These are phyloP conservation scores for Sarcodon aspratus DNA, from an alignment of 768 basidiomycete species.

Conservation along the genomic window DNA sequence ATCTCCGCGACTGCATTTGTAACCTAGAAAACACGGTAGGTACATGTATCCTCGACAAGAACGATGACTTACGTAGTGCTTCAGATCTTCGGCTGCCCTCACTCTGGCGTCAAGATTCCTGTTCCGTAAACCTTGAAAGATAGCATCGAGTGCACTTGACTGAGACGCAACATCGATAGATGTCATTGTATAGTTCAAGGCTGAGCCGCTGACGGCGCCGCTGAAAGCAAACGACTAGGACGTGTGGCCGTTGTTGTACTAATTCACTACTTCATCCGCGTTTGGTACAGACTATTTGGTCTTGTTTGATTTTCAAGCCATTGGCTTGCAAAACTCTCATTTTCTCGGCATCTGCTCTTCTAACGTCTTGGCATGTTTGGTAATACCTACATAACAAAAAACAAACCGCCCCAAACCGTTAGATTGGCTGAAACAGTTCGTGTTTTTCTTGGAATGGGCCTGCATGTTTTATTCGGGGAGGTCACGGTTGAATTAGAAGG, in stretches of 20 bases:
- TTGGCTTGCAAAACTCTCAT: too few relatives aligned
- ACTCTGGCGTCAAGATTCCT: constrained; percentile 52
- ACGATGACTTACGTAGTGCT: constrained; percentile 51
- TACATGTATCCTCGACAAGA: neutral
- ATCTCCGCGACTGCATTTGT: constrained; percentile 65
- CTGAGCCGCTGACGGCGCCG: too few relatives aligned
- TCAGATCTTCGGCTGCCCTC: constrained; percentile 60
- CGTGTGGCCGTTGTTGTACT: too few relatives aligned
- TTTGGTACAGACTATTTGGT: neutral
- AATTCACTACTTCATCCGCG: neutral
- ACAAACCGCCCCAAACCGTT: too few relatives aligned
- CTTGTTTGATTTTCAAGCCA: neutral
- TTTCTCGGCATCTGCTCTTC: too few relatives aligned
- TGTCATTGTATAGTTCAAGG: constrained; percentile 33
- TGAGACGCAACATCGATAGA: constrained; percentile 45
- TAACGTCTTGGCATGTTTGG: too few relatives aligned
- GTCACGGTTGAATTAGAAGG: too few relatives aligned
- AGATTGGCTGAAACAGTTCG: too few relatives aligned
- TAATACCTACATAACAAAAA: too few relatives aligned
- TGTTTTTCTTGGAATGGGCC: too few relatives aligned
- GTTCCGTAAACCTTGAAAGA: constrained; percentile 57
- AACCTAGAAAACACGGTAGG: constrained; percentile 34
- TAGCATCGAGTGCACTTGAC: constrained; percentile 49
- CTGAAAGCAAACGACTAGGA: too few relatives aligned
- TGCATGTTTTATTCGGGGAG: too few relatives aligned